Evolutionary conservation across 805 yeast species (phyloP), one percentile per base, ranked within the genome.

Genomic region (Zygosaccharomyces bailii): DNA sequence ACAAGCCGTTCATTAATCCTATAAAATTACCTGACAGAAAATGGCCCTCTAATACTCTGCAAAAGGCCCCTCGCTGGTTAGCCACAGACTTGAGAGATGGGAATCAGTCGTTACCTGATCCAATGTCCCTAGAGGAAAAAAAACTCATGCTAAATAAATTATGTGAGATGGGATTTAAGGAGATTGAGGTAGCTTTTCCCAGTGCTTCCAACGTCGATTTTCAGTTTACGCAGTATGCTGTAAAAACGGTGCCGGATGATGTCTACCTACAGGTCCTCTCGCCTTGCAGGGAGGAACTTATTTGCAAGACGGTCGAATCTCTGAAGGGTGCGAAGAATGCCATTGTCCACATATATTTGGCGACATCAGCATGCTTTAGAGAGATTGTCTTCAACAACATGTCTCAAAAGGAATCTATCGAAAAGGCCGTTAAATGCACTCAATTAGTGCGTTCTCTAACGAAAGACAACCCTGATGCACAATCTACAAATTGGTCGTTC

Each of bases 51-150:
- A 79, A 79, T 39, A 64, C 73, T 35, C 79, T 84, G 55, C 74
- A 76, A 39, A 80, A 80, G 61, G 83, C 89, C 3, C 91, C 91
- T 49, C 73, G 89, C 60, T 84, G 91, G 91, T 71, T 84, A 43
- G 78, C 87, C 7, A 84, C 91, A 0, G 91, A 84, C 64, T 72
- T 84, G 51, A 76, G 91, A 69, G 91, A 84, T 60, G 91, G 91
- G 50, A 84, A 84, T 67, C 91, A 84, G 63, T 79, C 89, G 14
- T 70, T 84, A 45, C 91, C 91, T 16, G 91, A 84, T 66, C 91
- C 91, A 20, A 84, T 84, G 91, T 73, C 84, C 9, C 76, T 84
- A 14, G 80, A 73, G 40, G 86, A 84, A 64, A 84, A 84, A 67
- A 82, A 82, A 59, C 80, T 78, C 57, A 82, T 82, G 61, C 83